Evolutionary conservation across 768 basidiomycete species (phyloP), one percentile per base, ranked within the genome.

Genomic region (Crucibulum laeve): DNA sequence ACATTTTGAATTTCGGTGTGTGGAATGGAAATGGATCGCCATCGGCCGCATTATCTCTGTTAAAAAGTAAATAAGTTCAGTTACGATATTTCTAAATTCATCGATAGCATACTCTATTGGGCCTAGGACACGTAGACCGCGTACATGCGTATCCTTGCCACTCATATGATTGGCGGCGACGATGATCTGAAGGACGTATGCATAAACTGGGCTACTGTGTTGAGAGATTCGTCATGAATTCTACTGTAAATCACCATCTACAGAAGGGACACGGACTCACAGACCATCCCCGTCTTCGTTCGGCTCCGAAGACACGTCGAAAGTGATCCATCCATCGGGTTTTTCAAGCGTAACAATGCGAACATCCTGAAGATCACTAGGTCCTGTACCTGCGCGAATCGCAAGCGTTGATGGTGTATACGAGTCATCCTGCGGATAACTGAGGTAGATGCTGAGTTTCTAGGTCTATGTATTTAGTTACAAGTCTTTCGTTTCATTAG

Each of bases 101-200:
- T 19, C 14, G n/a, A 24, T 39, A 38, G 57, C 61, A 42, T 58
- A 94, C 94, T 86, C 87, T 5, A 81, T 62, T 2, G 91, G 88
- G 0, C 92, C 95, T 42, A 91, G 79, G n/a, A 97, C 76, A 25
- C 75, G 81, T 30, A 98, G 64, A 3, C 95, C 94, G 10, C 96
- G 81, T 14, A 99, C 89, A 66, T 99, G 96, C 6, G 96, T 98
- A 64, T 99, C 96, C 60, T 98, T 98, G 4, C 96, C 96, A 54
- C 94, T 97, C 84, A 96, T 87, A 58, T 98, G 93, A 58, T 98
- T 99, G 17, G 87, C 82, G 11, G 92, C 73, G 38, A 99, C 78
- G 46, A 94, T 84, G 33, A 98, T 74, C 60, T 98, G 92, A 2
- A 99, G 64, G 7, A 97, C 80, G 56, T 95, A 93, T 2, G 91